Evolutionary conservation across 139 green algal species (phyloP), one percentile per base, ranked within the genome.

Genomic region (Coelastrella sp.): DNA sequence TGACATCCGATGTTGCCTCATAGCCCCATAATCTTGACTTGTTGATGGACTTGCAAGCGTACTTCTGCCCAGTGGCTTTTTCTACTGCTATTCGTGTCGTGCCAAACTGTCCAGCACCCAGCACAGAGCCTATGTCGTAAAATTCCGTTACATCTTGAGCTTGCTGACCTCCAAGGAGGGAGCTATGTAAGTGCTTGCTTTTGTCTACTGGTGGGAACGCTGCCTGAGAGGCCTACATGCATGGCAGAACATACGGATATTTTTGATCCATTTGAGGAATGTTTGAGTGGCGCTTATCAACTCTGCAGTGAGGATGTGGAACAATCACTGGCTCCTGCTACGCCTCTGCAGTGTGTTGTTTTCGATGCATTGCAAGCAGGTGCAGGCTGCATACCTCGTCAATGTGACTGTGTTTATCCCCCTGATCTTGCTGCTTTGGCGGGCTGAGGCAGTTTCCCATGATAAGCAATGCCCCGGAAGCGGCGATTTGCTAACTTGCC

Each of bases 91-190:
- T 24, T 76, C 95, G 93, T 0, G 92, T 96, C 35, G 91, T 95
- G 20, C 95, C 95, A 83, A 96, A 97, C 17, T 95, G 93, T 56
- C 95, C 95, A 76, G 95, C 95, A 24, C 95, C 95, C 49, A 97
- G 91, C 19, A 96, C 89, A 6, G 75, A 90, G 58, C 93, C 95
- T 0, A 94, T 84, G 75, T 96, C 91, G 68, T 93, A 94, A 0
- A 58, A 12, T 0, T 88, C 83, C 57, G 65, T 79, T 8, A 88
- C 65, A 65, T 88, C 83, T 22, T 88, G 63, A 19, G 83, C 35
- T 35, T 88, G 35, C 49, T 63, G 25, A 8, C 49, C 19, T 15
- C 83, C 83, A 22, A 88, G 20, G 27, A 88, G 7, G 6, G 83
- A 80, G 17, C 7, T 12, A 7, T 80, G 4, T 57, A 88, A 56